These are phyloP conservation scores for Suillus cothurnatus DNA, from an alignment of 768 basidiomycete genomes.

Conservation along the genomic window DNA sequence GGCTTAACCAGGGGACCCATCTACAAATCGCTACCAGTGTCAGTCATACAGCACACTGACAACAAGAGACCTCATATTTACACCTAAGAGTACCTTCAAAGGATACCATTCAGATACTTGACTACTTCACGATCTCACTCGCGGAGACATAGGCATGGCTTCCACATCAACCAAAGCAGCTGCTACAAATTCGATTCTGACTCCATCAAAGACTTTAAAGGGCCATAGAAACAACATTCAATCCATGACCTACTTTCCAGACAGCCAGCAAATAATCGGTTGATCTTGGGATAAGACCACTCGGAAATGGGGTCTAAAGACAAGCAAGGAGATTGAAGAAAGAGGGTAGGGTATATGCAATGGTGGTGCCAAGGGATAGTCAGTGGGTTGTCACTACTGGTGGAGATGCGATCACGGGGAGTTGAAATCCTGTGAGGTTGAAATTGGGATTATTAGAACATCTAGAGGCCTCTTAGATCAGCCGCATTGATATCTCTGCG, in stretches of 20 bases:
- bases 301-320: not conserved
- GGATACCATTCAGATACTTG: not conserved
- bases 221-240: not conserved
- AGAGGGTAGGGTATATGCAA: not conserved
- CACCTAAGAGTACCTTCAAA: not conserved
- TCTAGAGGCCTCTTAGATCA: not conserved
- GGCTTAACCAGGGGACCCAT: not conserved
- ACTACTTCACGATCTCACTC: not conserved
- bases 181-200: not conserved
- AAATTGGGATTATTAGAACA: not conserved
- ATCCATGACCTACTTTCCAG: not conserved
- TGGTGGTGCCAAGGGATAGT: not conserved
- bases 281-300: not conserved
- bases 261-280: not conserved
- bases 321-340: not conserved
- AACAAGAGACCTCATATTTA: not conserved
- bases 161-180: not conserved
- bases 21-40: not conserved
- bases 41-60: not conserved
- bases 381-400: not conserved
- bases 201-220: not conserved
- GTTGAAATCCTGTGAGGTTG: not conserved
- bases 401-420: not conserved
- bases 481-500: not conserved
- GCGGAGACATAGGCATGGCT: not conserved